Evolutionary conservation across 164 flowering plant genomes (phyloP).

Genomic region (Litsea cubeba): DNA sequence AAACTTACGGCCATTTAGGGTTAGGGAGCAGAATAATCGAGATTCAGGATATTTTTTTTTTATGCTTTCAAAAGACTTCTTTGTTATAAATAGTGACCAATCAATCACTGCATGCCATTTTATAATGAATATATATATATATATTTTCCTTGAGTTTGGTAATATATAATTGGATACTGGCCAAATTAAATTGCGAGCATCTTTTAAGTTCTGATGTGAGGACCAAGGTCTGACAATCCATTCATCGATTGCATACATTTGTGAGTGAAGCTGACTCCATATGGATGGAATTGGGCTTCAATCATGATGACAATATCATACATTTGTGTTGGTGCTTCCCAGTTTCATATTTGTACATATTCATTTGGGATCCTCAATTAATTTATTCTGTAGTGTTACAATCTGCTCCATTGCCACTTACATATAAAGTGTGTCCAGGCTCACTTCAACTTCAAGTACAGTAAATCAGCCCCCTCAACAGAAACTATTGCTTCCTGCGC

Average conservation of each 20-base stretch:
- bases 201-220: background rate
- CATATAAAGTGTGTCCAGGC: constrained; percentile 20
- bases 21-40: too few relatives aligned
- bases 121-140: too few relatives aligned
- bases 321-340: background rate
- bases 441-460: constrained; percentile 25
- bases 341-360: background rate
- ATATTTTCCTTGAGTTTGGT: too few relatives aligned
- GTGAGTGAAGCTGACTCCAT: background rate
- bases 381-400: background rate
- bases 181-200: background rate
- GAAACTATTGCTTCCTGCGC: constrained; percentile 31
- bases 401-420: background rate
- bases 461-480: constrained; percentile 24
- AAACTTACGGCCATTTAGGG: too few relatives aligned
- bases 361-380: background rate
- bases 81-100: too few relatives aligned
- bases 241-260: too few relatives aligned
- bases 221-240: too few relatives aligned
- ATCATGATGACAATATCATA: background rate
- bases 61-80: too few relatives aligned
- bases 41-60: too few relatives aligned
- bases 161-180: background rate
- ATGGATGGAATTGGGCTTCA: background rate
- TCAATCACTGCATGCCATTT: too few relatives aligned